Conservation (phyloP, 2,329 filamentous ascomycete genomes). For the Tolypocladium sp. region DNA sequence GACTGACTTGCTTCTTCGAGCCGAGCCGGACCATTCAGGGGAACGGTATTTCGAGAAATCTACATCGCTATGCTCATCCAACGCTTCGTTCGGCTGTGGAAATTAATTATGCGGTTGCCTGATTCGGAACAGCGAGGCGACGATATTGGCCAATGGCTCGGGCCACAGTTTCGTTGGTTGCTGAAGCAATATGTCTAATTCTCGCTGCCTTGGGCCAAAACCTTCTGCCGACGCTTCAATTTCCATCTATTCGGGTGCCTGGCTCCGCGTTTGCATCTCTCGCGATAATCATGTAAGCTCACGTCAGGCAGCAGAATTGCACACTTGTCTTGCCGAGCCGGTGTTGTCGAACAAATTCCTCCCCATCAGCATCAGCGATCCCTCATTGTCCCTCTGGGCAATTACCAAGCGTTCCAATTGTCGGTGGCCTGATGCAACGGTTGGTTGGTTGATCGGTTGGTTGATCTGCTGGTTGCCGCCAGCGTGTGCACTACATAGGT, state of each 20-base stretch:
- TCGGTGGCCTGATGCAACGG: too few relatives aligned
- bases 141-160: background rate
- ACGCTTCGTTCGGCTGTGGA: background rate
- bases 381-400: too few relatives aligned
- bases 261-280: background rate
- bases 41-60: too few relatives aligned
- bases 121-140: background rate
- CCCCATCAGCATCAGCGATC: too few relatives aligned
- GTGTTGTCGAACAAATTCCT: too few relatives aligned
- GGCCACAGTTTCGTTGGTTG: background rate
- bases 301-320: background rate
- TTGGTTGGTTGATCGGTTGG: too few relatives aligned
- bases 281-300: background rate
- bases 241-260: background rate
- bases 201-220: background rate
- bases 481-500: too few relatives aligned
- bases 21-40: background rate
- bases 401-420: too few relatives aligned
- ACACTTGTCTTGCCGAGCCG: background rate
- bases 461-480: too few relatives aligned
- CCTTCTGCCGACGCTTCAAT: background rate
- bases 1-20: too few relatives aligned
- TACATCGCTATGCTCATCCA: background rate
- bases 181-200: background rate
- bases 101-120: background rate